phyloP scores from a whole-genome alignment of 352 stramenopile species.

The Pythium rishiriense region DNA sequence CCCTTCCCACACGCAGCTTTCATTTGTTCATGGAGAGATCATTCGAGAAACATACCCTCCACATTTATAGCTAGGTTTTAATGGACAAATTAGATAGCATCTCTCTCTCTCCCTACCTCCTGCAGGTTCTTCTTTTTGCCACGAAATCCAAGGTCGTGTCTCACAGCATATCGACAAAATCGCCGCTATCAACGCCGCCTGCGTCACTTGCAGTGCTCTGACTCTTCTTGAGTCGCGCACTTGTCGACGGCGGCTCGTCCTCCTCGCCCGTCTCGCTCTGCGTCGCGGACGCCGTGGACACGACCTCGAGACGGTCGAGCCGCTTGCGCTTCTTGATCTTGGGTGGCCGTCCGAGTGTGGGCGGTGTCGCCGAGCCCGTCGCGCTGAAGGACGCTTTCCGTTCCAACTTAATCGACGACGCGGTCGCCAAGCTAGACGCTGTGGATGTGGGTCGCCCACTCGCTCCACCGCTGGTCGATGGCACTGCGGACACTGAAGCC shows the following conservation, averaged over 20 bases:
- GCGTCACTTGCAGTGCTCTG: constrained; percentile 6
- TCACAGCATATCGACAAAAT: constrained; percentile 65
- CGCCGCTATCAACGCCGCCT: constrained; percentile 9
- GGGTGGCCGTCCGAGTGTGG: constrained; percentile 18
- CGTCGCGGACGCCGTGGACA: constrained; percentile 23
- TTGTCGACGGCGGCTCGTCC: constrained; percentile 18
- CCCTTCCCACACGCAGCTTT: neutral
- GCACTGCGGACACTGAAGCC: neutral
- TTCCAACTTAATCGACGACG: constrained; percentile 15
- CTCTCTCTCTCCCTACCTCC: constrained; percentile 4
- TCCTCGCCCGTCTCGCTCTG: constrained; percentile 30
- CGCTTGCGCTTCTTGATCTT: constrained; percentile 30
- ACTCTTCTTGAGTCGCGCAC: constrained; percentile 17
- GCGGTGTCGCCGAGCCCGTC: constrained; percentile 8
- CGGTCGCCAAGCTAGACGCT: neutral
- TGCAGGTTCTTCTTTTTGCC: neutral
- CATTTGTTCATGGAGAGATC: neutral
- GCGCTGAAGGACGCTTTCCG: constrained; percentile 25
- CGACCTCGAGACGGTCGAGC: constrained; percentile 11
- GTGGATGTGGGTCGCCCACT: neutral
- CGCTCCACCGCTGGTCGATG: neutral
- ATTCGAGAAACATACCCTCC: constrained; percentile 5
- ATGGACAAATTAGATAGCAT: constrained; percentile 26
- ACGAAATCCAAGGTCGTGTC: neutral
- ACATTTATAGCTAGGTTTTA: constrained; percentile 28